Base-by-base conservation (phyloP, 2,329 filamentous ascomycete genomes). In the Biscogniauxia marginata region DNA sequence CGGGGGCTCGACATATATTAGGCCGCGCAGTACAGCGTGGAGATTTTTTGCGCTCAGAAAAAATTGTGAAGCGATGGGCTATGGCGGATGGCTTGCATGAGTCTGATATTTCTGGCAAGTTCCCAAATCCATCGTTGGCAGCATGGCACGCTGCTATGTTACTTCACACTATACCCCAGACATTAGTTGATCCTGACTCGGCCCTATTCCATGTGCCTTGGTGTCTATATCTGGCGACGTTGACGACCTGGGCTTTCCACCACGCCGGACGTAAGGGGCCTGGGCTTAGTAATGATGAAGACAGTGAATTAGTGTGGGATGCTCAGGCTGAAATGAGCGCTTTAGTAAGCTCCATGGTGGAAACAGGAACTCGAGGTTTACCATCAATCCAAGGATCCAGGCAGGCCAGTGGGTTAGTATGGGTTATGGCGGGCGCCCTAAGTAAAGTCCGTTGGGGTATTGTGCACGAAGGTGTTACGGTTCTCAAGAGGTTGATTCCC, bases 161-260 rank as follows among this genome's bases (percentile, higher is more conserved):
- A 2, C 71, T 86, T 11, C 68, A 0, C 73, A 75, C 11, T 79
- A 82, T 22, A 78, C 79, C 80, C 7, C 70, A 75, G 30, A 75
- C 77, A 22, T 69, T 84, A 2, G 74, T 79, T 11, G 77, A 81
- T 34, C 79, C 77, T 55, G 79, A 82, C 1, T 78, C 77, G 45
- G 78, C 81, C 46, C 70, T 82, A 0, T 86, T 86, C 64, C 83
- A 86, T 63, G 82, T 85, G 18, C 81, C 83, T 0, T 87, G 84
- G 84, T 83, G 81, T 58, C 65, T 86, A 11, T 86, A 86, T 61
- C 71, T 87, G 1, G 81, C 81, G 0, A 84, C 83, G 0, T 63
- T 86, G 44, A 80, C 81, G 0, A 78, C 79, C 25, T 87, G 84
- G 83, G 78, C 79, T 0, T 84, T 83, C 52, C 81, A 84, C 63